Evolutionary conservation across 768 basidiomycete genomes (phyloP), one percentile per base, ranked within the genome.

Genomic region (Lyophyllum shimeji): DNA sequence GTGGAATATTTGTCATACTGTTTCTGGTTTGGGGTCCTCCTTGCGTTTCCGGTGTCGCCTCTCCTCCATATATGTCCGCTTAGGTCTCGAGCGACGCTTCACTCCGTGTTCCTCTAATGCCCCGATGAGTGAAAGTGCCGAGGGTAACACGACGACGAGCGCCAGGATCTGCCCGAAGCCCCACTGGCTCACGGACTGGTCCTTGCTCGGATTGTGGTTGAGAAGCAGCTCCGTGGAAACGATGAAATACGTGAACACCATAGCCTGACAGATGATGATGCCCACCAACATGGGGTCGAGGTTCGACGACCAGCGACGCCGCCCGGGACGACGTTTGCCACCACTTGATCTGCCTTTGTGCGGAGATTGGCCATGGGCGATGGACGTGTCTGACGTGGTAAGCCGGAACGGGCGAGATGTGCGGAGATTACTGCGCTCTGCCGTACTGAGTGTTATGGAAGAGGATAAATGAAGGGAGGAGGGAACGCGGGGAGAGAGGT

Each of bases 111-210:
- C 63, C 20, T 53, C 59, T 27, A 75, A 62, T 2, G 74, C 75
- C 21, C 62, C 63, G 6, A 63, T 52, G 11, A 74, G 64, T 12
- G 75, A 69, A 8, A 76, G 60, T 11, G 70, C 65, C 1, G 74
- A 74, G 2, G 76, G 76, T n/a, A 74, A 63, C 34, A 75, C 67
- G 21, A 76, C 72, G 23, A 76, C 68, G 39, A 78, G 60, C 1
- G 77, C 75, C 17, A 78, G 60, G 44, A 76, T 76, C 65, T 77
- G 76, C 15, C 76, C 76, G 64, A 76, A 78, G 1, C 71, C 69
- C 70, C 74, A 75, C 48, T 70, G 63, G 33, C 51, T 56, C 42
- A 53, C 55, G 50, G 64, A 56, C 51, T 67, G 48, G 39, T 59
- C 56, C 13, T 61, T 62, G 47, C 63, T 66, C 17, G 62, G 60